Conservation (phyloP, 768 basidiomycete genomes). For the Daedaleopsis nitida region DNA sequence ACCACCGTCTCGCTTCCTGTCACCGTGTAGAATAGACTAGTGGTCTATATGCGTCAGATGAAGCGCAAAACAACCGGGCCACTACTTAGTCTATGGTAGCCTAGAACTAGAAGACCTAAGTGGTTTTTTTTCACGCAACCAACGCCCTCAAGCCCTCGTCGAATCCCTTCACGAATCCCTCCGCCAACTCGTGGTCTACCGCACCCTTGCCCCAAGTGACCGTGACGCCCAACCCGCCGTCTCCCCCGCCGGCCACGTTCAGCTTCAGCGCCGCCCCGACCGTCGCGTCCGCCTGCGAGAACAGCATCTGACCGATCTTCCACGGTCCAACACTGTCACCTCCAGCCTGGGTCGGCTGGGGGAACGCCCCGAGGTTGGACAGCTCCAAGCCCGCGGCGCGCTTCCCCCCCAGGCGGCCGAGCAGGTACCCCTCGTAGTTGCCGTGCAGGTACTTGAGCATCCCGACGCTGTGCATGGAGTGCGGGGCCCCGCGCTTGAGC, state of each 20-base stretch:
- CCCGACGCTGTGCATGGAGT: conserved; percentile 31
- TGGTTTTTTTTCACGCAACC: not conserved
- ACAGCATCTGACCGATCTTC: conserved; percentile 21
- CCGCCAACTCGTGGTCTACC: conserved; percentile 22
- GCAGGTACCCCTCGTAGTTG: conserved; percentile 33
- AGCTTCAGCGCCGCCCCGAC: conserved; percentile 23
- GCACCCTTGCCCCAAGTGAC: conserved; percentile 23
- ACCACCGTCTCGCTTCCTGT: too few relatives aligned
- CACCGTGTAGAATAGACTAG: too few relatives aligned
- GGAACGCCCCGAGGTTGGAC: conserved; percentile 41
- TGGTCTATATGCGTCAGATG: too few relatives aligned
- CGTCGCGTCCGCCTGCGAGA: conserved; percentile 15
- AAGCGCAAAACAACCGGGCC: too few relatives aligned
- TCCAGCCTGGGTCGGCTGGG: not conserved
- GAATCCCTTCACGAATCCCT: conserved; percentile 20
- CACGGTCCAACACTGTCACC: conserved; percentile 6
- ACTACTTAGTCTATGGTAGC: too few relatives aligned
- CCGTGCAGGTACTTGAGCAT: conserved; percentile 38
- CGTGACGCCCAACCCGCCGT: conserved; percentile 21
- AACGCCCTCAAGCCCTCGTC: not conserved
- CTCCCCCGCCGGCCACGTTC: conserved; percentile 21
- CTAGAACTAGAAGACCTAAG: too few relatives aligned
- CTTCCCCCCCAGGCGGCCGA: conserved; percentile 35
- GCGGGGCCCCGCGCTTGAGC: conserved; percentile 26
- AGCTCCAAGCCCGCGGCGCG: conserved; percentile 37